Percentiles rank a stretch among this genome's conserved stretches.
phyloP scores from a whole-genome alignment of 176 grass and related monocot species.

The Pontederia crassipes region DNA sequence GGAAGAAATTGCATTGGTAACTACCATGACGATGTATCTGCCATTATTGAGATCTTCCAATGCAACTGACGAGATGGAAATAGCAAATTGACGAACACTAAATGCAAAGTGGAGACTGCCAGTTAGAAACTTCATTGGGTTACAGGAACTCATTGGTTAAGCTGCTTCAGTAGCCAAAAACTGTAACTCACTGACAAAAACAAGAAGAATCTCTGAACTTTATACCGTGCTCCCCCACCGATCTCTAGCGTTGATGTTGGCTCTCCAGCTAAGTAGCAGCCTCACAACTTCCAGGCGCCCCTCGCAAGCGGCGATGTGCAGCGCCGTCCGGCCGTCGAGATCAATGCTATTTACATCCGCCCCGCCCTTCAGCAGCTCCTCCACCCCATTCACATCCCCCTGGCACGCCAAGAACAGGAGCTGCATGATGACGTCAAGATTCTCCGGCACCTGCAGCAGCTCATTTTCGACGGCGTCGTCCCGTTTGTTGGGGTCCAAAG shows the following conservation, averaged over 20 bases:
- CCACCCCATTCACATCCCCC: conserved; percentile 58
- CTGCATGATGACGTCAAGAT: conserved; percentile 83
- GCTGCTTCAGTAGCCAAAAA: neutral
- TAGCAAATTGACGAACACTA: neutral
- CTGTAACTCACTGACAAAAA: neutral
- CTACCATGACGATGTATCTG: neutral
- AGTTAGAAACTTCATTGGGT: too few relatives aligned
- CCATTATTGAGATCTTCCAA: too few relatives aligned
- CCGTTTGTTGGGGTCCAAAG: conserved; percentile 68
- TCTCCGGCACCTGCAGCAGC: conserved; percentile 62
- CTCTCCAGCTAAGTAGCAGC: conserved; percentile 60
- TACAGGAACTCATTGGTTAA: too few relatives aligned
- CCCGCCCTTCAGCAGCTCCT: conserved; percentile 62
- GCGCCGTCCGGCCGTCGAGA: conserved; percentile 84
- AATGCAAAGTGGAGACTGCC: neutral
- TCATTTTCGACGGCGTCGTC: neutral
- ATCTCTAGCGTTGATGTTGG: conserved; percentile 82
- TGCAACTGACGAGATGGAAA: neutral
- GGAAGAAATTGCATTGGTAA: neutral
- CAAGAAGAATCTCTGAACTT: neutral
- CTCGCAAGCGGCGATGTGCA: conserved; percentile 87
- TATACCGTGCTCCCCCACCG: conserved; percentile 87
- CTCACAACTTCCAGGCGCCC: conserved; percentile 60
- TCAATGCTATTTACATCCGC: conserved; percentile 94
- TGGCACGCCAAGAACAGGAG: conserved; percentile 79